Evolutionary conservation across 129 eudicot genomes (phyloP).

Genomic region (Dittrichia graveolens): DNA sequence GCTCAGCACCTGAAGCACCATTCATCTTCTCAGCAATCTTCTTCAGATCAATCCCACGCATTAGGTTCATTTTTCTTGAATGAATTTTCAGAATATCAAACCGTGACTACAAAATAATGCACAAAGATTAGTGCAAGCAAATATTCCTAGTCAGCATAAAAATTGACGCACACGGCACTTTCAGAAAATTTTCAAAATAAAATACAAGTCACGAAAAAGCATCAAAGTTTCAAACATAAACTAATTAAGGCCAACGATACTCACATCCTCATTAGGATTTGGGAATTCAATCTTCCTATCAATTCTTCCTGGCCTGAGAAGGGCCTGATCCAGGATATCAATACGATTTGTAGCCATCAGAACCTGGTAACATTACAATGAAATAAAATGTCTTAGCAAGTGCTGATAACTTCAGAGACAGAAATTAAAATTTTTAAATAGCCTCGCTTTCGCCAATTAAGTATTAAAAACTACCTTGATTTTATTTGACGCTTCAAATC

Average conservation of each 20-base stretch:
- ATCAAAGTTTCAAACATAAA: not conserved
- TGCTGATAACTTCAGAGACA: not conserved
- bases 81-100: constrained; percentile 41
- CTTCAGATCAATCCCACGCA: constrained; percentile 50
- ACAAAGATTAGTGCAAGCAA: not conserved
- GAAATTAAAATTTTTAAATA: not conserved
- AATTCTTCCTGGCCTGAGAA: constrained; percentile 48
- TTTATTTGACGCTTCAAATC: constrained; percentile 50
- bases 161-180: not conserved
- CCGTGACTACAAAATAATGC: constrained; percentile 36
- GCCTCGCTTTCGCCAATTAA: not conserved
- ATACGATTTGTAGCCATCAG: constrained; percentile 49
- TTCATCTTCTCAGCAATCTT: constrained; percentile 49
- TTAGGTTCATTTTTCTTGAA: constrained; percentile 50
- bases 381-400: not conserved
- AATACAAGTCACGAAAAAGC: not conserved
- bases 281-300: constrained; percentile 48
- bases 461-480: constrained; percentile 31
- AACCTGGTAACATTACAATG: constrained; percentile 31
- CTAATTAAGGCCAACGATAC: not conserved
- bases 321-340: constrained; percentile 45
- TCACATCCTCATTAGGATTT: constrained; percentile 42
- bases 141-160: constrained; percentile 3
- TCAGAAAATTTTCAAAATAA: not conserved
- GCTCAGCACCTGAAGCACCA: constrained; percentile 52